These are phyloP conservation scores for Kwoniella newhampshirensis DNA, from an alignment of 768 basidiomycete genomes.

Conservation along the genomic window DNA sequence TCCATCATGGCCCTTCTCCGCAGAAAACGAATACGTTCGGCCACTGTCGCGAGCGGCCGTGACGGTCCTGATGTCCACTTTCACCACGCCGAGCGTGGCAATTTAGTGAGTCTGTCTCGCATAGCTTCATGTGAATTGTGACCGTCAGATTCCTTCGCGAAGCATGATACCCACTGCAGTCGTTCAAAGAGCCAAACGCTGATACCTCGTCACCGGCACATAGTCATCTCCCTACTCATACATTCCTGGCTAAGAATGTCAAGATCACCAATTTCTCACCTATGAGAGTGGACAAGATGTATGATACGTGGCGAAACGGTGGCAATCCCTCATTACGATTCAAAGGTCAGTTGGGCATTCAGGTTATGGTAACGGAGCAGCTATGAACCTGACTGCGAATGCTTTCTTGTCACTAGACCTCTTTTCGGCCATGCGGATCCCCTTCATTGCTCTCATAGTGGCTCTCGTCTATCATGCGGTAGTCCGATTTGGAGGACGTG, in stretches of 20 bases:
- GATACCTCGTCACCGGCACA: background rate
- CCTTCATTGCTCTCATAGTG: conserved; percentile 31
- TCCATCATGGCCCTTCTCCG: background rate
- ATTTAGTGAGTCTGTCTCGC: conserved; percentile 37
- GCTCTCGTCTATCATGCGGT: conserved; percentile 39
- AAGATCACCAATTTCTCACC: conserved; percentile 33
- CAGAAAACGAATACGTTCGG: conserved; percentile 46
- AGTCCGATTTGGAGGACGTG: conserved; percentile 34
- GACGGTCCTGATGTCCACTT: conserved; percentile 38
- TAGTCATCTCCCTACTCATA: conserved; percentile 48
- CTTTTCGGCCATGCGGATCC: conserved; percentile 19
- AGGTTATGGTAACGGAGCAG: background rate
- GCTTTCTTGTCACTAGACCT: conserved; percentile 21
- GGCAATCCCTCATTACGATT: conserved; percentile 20
- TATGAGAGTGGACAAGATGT: conserved; percentile 39
- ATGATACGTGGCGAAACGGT: conserved; percentile 43
- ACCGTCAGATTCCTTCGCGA: background rate
- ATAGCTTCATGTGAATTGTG: background rate
- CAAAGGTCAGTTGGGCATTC: background rate
- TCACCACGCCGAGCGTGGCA: conserved; percentile 43
- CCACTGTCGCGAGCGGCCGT: conserved; percentile 51
- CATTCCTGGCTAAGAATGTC: conserved; percentile 43
- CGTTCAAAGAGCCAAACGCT: background rate
- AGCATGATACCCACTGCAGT: background rate
- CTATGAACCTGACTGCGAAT: too few relatives aligned